Percentiles rank a stretch among this genome's conserved stretches.
phyloP scores from a whole-genome alignment of 345 rosid genomes.

The Citrus unshiu region DNA sequence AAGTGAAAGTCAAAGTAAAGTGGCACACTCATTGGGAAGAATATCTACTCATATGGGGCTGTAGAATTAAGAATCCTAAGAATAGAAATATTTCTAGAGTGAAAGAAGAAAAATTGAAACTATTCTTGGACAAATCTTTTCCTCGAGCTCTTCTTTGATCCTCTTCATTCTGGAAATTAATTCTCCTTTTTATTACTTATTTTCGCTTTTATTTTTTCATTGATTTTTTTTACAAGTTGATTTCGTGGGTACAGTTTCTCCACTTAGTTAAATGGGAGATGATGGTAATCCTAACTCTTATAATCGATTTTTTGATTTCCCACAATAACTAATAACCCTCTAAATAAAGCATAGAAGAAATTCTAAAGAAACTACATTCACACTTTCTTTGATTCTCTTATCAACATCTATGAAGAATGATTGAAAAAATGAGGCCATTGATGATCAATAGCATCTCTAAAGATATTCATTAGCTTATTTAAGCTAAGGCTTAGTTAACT shows the following conservation, averaged over 20 bases:
- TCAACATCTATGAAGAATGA: not conserved
- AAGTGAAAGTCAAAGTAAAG: no score
- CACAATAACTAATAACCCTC: not conserved
- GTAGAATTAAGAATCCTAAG: no score
- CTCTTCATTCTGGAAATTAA: not conserved
- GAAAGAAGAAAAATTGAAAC: not conserved
- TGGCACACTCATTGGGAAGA: no score
- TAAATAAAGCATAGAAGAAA: not conserved
- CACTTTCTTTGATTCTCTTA: not conserved
- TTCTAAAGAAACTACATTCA: not conserved
- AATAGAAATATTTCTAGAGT: not conserved
- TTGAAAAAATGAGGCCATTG: not conserved
- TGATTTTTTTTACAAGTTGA: not conserved
- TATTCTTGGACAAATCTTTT: no score
- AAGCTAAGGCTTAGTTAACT: not conserved
- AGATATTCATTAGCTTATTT: not conserved
- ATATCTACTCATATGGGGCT: no score
- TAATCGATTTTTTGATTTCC: not conserved
- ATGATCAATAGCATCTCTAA: no score
- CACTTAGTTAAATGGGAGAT: not conserved
- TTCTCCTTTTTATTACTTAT: no score
- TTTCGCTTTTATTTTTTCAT: not conserved
- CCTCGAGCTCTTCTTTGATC: not conserved
- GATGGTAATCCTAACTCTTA: not conserved
- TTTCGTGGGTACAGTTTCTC: not conserved